Percentiles rank a stretch among this genome's conserved stretches.
Evolutionary conservation across 2,329 filamentous ascomycete species (phyloP).

Genomic region (Fusarium sp.): DNA sequence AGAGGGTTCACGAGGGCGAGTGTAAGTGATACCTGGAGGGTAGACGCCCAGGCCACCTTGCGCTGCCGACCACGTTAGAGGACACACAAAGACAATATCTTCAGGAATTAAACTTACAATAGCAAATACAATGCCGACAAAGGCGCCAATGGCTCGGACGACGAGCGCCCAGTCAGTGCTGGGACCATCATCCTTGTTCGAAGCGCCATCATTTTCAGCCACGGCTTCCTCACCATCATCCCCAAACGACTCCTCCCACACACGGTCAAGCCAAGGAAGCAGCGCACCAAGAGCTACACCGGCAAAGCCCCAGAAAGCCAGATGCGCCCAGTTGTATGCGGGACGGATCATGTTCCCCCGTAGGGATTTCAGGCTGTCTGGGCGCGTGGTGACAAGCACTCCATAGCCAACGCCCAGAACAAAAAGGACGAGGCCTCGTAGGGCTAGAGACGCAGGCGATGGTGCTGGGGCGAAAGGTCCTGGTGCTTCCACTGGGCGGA

Average conservation of each 20-base stretch:
- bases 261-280: slow-evolving; percentile 84
- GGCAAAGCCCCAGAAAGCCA: slow-evolving; percentile 83
- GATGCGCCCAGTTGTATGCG: slow-evolving; percentile 71
- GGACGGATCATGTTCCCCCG: slow-evolving; percentile 59
- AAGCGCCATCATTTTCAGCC: slow-evolving; percentile 44
- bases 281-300: slow-evolving; percentile 83
- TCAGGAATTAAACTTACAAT: slow-evolving; percentile 73
- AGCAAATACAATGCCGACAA: slow-evolving; percentile 71
- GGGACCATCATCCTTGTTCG: slow-evolving; percentile 51
- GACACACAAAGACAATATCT: background rate
- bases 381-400: slow-evolving; percentile 76
- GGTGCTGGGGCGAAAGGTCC: slow-evolving; percentile 45
- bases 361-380: slow-evolving; percentile 71
- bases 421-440: slow-evolving; percentile 77
- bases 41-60: slow-evolving; percentile 92
- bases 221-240: slow-evolving; percentile 48
- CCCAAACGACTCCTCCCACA: slow-evolving; percentile 72
- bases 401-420: slow-evolving; percentile 86
- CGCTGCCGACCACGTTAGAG: slow-evolving; percentile 66
- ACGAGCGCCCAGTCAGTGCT: slow-evolving; percentile 79
- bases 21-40: slow-evolving; percentile 90
- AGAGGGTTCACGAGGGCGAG: slow-evolving; percentile 92
- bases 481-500: slow-evolving; percentile 43
- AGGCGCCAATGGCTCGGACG: slow-evolving; percentile 69
- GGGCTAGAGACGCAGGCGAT: slow-evolving; percentile 60